A percentile compares a stretch with the other conserved stretches of the same genome.
phyloP scores from a whole-genome alignment of 805 yeast genomes.

The Yarrowia sp. region DNA sequence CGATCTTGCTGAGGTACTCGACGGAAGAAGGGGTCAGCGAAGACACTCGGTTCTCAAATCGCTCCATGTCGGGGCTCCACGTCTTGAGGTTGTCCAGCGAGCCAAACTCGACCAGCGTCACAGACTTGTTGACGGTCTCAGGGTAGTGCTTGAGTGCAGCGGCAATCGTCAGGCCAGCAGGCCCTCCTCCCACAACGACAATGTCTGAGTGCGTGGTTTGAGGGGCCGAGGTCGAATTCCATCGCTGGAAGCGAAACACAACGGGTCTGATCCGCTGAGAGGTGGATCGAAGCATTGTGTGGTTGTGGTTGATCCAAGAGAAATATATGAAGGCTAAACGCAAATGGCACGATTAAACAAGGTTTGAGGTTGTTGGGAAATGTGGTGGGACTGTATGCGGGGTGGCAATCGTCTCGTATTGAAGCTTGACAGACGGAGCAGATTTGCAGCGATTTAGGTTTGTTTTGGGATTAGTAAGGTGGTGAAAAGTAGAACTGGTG shows the following conservation, averaged over 20 bases:
- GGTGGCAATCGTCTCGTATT: too few relatives aligned
- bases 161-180: conserved; percentile 88
- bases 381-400: background rate
- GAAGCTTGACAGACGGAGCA: too few relatives aligned
- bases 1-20: conserved; percentile 61
- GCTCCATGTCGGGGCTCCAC: conserved; percentile 47
- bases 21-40: conserved; percentile 82
- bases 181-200: conserved; percentile 93
- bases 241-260: background rate
- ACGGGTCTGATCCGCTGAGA: background rate
- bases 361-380: background rate
- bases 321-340: background rate
- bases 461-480: too few relatives aligned
- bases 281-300: background rate
- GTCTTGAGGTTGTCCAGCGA: conserved; percentile 51
- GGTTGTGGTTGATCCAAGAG: background rate
- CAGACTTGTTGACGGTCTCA: conserved; percentile 54
- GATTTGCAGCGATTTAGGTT: too few relatives aligned
- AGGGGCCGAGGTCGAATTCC: conserved; percentile 9
- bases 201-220: conserved; percentile 51
- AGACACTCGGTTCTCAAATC: conserved; percentile 75
- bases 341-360: background rate
- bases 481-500: too few relatives aligned
- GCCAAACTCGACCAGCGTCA: conserved; percentile 73
- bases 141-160: conserved; percentile 72